Base-by-base conservation (phyloP, 2,329 filamentous ascomycete genomes). In the Arthrobotrys sinensis region DNA sequence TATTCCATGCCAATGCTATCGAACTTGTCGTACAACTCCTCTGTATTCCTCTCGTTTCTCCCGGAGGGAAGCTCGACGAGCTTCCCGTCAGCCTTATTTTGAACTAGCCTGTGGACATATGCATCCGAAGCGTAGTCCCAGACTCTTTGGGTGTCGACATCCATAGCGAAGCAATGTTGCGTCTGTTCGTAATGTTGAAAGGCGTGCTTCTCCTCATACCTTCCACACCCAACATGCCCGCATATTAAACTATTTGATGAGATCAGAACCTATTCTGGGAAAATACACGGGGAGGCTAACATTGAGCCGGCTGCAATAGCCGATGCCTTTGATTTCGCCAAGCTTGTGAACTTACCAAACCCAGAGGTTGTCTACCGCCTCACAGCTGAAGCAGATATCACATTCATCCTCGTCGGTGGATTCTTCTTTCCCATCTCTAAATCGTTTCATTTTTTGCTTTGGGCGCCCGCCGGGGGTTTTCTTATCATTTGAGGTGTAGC, bases 101-200 rank as follows among this genome's bases (percentile, higher is more conserved):
- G 92, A 70, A 99, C 97, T 64, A 98, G 89, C 8, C 96, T 91
- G 84, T 99, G 96, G 60, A 98, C 96, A 88, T 97, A 99, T 82
- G 92, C 92, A 83, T 99, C 96, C 3, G 93, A 94, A 0, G 93
- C 93, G 80, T 99, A 99, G 84, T 99, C 96, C 96, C 96, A 99
- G 0, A 99, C 94, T 81, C 97, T 92, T 84, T 99, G 95, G 0
- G 94, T 97, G 79, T 92, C 90, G 43, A 98, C 89, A 83, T 99
- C 96, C 83, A 99, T 92, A 28, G 94, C 92, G 83, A 97, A 99
- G 80, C 92, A 92, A 84, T 99, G 96, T 3, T 75, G 71, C 2
- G 81, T 82, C 46, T 77, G 66, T 68, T 82, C 80, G 50, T 81
- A 82, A 75, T 82, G 81, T 57, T 81, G 80, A 32, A 81, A 82